Evolutionary conservation across 1,284 basidiomycete species (phyloP), one percentile per base, ranked within the genome.

Genomic region (Tylopilus orsonianus): DNA sequence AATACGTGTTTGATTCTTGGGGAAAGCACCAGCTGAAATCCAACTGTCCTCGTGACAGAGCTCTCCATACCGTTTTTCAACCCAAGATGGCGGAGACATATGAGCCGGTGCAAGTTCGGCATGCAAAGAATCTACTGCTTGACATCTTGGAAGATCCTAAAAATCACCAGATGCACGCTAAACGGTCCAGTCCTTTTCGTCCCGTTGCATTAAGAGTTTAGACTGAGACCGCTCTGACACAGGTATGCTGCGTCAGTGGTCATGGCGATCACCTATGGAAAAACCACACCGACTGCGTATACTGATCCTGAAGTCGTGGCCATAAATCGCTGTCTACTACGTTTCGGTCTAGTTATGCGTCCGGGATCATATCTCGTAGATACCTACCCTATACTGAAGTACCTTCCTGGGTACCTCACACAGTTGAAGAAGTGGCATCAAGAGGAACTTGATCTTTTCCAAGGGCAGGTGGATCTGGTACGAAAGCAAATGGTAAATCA

Each of bases 201-300:
- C 16, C 22, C 7, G 9, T n/a, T 4, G 26, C 2, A 8, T 19
- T n/a, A 19, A 2, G 5, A 19, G 5, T 22, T 13, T 10, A 2
- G 20, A 37, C 18, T 33, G 39, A 44, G 18, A 34, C 20, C 8
- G 20, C 32, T 18, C 18, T 37, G 16, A 18, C 4, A 3, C 18
- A 85, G 82, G 37, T 87, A 81, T 56, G 77, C 83, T 0, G 80
- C 83, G 1, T 78, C 78, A 2, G 75, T 85, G 1, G 80, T 85
- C 8, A 75, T 87, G 71, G 72, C 75, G 2, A 70, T 87, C 27
- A 80, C 83, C 2, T 87, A 87, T 55, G 84, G 83, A 5, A 82
- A 80, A 51, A 67, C 36, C 13, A 62, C 60, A 0, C 53, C 58
- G 16, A 60, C 60, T 9, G 29, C 48, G 10, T 47, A 50, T 9